A percentile compares a stretch with the other conserved stretches of the same genome.
Conservation (phyloP, 2,329 filamentous ascomycete species). For the Cytospora piceae region DNA sequence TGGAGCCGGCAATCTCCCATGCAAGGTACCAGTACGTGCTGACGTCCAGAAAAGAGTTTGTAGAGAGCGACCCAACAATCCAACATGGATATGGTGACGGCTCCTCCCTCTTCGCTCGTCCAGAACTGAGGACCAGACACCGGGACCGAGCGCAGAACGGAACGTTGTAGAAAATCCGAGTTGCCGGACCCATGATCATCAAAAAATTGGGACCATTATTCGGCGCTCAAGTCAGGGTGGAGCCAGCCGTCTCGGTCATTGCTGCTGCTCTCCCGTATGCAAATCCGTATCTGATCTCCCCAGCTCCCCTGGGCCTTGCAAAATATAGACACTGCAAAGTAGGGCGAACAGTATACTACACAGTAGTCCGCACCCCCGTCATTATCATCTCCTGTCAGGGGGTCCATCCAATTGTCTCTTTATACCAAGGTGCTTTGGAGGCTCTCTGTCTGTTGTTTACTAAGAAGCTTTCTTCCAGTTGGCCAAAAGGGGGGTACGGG, state of each 20-base stretch:
- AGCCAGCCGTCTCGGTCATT: constrained; percentile 12
- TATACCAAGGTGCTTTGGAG: background rate
- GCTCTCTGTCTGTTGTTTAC: background rate
- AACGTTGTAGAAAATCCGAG: constrained; percentile 18
- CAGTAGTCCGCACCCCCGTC: background rate
- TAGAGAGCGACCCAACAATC: constrained; percentile 16
- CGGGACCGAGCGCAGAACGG: constrained; percentile 13
- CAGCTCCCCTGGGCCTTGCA: constrained; percentile 5
- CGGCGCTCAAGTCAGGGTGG: constrained; percentile 30
- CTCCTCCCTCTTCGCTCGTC: constrained; percentile 19
- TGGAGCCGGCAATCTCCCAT: constrained; percentile 23
- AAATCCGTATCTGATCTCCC: constrained; percentile 19
- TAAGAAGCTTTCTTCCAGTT: background rate
- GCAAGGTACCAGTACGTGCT: constrained; percentile 18
- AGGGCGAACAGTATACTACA: background rate
- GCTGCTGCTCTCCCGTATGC: constrained; percentile 14
- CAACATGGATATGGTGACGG: constrained; percentile 15
- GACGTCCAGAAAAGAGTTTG: constrained; percentile 16
- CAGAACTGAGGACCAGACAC: constrained; percentile 16
- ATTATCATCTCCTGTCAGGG: background rate
- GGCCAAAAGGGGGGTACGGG: background rate
- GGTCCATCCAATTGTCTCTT: background rate
- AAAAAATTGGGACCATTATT: constrained; percentile 27
- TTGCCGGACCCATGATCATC: constrained; percentile 24
- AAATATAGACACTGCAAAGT: background rate